Base-by-base conservation (phyloP, 176 grass and related monocot genomes). In the Dactylis glomerata region DNA sequence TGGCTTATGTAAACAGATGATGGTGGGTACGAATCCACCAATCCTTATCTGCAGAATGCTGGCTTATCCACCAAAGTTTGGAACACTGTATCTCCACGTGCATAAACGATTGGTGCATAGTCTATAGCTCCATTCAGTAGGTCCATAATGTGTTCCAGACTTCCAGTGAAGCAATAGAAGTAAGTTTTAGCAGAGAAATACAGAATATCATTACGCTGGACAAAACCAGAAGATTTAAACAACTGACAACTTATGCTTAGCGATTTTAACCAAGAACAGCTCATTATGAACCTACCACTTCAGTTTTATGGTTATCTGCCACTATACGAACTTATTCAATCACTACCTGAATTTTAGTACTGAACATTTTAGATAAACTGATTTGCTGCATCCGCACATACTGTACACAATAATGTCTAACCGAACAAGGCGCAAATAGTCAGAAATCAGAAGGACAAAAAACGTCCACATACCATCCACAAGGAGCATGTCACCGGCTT, bases 401-500 rank as follows among this genome's bases (percentile, higher is more conserved):
- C 19, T 74, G 77, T 56, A 76, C 37, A 69, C 22, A 66, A 86
- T 79, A 27, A 73, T 57, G 55, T 66, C 15, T 22, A 15, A 38
- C 56, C 23, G 1, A 22, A 63, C 44, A 78, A 79, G 16, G 45
- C 73, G 22, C 3, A 78, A 78, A 54, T 32, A 30, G 41, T 69
- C 17, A 8, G 63, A 82, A 45, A 62, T 51, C 47, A 73, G 31
- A 86, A 79, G 17, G 36, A 15, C 55, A 55, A 55, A 44, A 19
- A 74, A 81, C 10, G 54, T 81, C 56, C 67, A 80, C 80, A 51
- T 87, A 96, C 93, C 96, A 80, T 99, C 96, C 50, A 99, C 96
- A 73, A 99, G 91, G 81, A 99, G 89, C 87, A 99, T 99, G 84
- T 92, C 96, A 71, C 93, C 96, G 52, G 83, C 93, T 94, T 96